Evolutionary conservation across 371 early-diverging fungal species (phyloP), one percentile per base, ranked within the genome.

Genomic region (Mortierella polycephala): DNA sequence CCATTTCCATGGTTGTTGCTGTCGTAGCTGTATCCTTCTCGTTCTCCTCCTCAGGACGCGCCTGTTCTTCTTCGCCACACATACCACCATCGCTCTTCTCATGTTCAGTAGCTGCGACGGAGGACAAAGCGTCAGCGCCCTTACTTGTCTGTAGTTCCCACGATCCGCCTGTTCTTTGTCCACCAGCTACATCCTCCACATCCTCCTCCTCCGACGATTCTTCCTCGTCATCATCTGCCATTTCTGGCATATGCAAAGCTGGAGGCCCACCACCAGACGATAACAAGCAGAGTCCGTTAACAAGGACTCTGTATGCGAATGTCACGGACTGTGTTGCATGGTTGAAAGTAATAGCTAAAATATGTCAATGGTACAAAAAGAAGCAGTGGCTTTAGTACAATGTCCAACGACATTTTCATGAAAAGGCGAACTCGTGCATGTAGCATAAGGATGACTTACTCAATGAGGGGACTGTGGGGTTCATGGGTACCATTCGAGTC

Each of bases 161-260:
- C 47, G 6, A 10, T 11, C n/a, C 12, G 11, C 11, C 18, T 51
- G 18, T 18, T 51, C 44, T 13, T 53, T 30, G 30, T 30, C 30
- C 30, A 30, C 4, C 30, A 30, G 4, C 30, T 30, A 30, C 30
- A 4, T 30, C 58, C 21, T 69, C 64, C 10, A 52, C 56, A 12
- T 61, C 49, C 8, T 67, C 68, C 13, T 58, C 64, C 0, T 69
- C 75, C 2, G 65, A 64, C 41, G 65, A 64, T 23, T 65, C 68
- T 18, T 69, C 69, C 6, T 69, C 70, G 16, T 75, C 75, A 9
- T 69, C 70, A 21, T 75, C 75, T n/a, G 62, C 59, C 63, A 70
- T 66, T 56, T 70, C 75, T 41, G 75, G 75, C 75, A 75, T 75
- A 55, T 75, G 75, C 47, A 75, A 44, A 7, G 75, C 75, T n/a